These are phyloP conservation scores for Aspergillus steynii DNA, from an alignment of 495 filamentous ascomycete species.

Conservation along the genomic window DNA sequence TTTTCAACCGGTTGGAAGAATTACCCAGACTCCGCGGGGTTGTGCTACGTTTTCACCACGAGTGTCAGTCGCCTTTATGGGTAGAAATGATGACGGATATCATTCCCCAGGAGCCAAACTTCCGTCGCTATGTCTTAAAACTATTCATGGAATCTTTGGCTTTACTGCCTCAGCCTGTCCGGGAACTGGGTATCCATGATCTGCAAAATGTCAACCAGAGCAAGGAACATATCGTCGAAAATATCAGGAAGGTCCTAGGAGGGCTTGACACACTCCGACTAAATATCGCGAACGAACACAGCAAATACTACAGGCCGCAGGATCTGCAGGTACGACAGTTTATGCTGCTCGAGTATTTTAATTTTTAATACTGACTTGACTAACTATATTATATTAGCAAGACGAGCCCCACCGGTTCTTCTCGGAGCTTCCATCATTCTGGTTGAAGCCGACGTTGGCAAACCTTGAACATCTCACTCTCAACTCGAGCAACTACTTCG, in stretches of 20 bases:
- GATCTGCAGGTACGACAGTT: conserved; percentile 16
- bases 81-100: background rate
- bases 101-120: background rate
- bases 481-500: conserved; percentile 23
- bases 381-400: background rate
- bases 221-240: background rate
- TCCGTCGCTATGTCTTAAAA: conserved; percentile 17
- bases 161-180: conserved; percentile 11
- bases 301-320: conserved; percentile 10
- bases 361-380: background rate
- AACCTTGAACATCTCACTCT: conserved; percentile 29
- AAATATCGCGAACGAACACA: conserved; percentile 20
- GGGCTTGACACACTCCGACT: conserved; percentile 18
- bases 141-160: conserved; percentile 10
- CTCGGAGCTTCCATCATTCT: conserved; percentile 16
- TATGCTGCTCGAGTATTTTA: background rate
- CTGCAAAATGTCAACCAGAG: conserved; percentile 20
- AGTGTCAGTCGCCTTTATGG: conserved; percentile 4
- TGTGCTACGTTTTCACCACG: conserved; percentile 22
- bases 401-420: conserved; percentile 17
- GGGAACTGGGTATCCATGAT: conserved; percentile 23
- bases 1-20: conserved; percentile 10
- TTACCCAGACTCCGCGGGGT: conserved; percentile 21
- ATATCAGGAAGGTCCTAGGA: conserved; percentile 12
- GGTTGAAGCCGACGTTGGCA: conserved; percentile 24